Evolutionary conservation across 2,329 filamentous ascomycete genomes (phyloP).

Genomic region (Fusarium praegraminearum): DNA sequence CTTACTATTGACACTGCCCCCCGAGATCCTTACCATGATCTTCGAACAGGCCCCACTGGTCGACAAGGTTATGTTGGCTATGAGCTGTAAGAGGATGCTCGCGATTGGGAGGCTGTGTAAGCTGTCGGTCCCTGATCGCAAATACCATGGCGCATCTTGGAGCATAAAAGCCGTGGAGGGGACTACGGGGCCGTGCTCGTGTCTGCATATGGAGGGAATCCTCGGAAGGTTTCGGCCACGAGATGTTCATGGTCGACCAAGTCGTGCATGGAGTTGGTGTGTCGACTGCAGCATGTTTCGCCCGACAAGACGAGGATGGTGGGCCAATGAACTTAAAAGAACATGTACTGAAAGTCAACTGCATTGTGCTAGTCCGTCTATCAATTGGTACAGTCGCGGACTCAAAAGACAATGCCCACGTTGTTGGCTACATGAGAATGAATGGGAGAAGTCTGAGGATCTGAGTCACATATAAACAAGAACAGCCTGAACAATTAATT

Average conservation of each 20-base stretch:
- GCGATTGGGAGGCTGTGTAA: slow-evolving; percentile 28
- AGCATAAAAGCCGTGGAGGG: not conserved
- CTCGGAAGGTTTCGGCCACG: slow-evolving; percentile 33
- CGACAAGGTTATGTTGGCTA: slow-evolving; percentile 36
- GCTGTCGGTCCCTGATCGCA: slow-evolving; percentile 34
- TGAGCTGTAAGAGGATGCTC: slow-evolving; percentile 43
- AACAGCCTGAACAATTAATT: not conserved
- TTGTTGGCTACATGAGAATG: slow-evolving; percentile 20
- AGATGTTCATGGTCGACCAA: slow-evolving; percentile 24
- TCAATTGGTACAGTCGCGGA: slow-evolving; percentile 32
- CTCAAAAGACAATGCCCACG: slow-evolving; percentile 42
- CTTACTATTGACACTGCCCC: slow-evolving; percentile 41
- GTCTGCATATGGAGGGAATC: slow-evolving; percentile 25
- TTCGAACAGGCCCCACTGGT: slow-evolving; percentile 24
- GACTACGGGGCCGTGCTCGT: slow-evolving; percentile 15
- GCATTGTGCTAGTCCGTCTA: slow-evolving; percentile 7
- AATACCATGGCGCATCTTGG: slow-evolving; percentile 23
- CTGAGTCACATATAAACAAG: not conserved
- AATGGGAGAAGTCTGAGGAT: not conserved
- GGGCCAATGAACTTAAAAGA: slow-evolving; percentile 16
- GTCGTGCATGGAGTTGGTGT: slow-evolving; percentile 39
- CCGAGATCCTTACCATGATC: slow-evolving; percentile 46
- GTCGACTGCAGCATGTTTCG: slow-evolving; percentile 40
- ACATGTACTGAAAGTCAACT: not conserved
- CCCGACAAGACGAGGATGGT: slow-evolving; percentile 42